A percentile compares a stretch with the other conserved stretches of the same genome.
Evolutionary conservation across 2,329 filamentous ascomycete genomes (phyloP).

Genomic region (Raffaelea albimanens): DNA sequence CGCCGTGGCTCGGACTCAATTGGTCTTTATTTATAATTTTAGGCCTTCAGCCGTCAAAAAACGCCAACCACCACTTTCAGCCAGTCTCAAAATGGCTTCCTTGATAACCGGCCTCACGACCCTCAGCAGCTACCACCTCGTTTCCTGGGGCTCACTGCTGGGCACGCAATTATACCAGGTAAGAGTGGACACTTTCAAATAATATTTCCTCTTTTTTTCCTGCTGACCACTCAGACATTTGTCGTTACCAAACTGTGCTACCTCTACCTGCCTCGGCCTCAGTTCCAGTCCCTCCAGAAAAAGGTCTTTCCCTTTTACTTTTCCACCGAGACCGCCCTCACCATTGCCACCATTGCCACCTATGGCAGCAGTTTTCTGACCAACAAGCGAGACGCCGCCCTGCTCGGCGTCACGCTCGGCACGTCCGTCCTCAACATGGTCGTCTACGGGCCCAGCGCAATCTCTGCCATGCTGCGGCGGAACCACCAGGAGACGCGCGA

Average conservation of each 20-base stretch:
- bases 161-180: constrained; percentile 4
- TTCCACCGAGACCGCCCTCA: background rate
- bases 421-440: background rate
- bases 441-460: background rate
- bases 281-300: constrained; percentile 2
- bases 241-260: constrained; percentile 2
- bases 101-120: background rate
- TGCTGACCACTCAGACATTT: constrained; percentile 1
- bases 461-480: background rate
- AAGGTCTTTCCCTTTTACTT: constrained; percentile 1
- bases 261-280: background rate
- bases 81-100: too few relatives aligned
- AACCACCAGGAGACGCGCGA: constrained; percentile 2
- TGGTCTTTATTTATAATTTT: too few relatives aligned
- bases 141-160: constrained; percentile 1
- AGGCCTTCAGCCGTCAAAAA: too few relatives aligned
- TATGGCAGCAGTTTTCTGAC: background rate
- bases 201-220: too few relatives aligned
- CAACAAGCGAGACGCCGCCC: background rate
- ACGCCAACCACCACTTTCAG: too few relatives aligned
- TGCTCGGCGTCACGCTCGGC: background rate
- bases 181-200: background rate
- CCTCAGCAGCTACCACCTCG: constrained; percentile 2
- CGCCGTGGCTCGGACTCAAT: too few relatives aligned
- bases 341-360: background rate